A percentile compares a stretch with the other conserved stretches of the same genome.
These are phyloP conservation scores for Bothriochloa decipiens DNA, from an alignment of 176 grass and related monocot genomes.

Conservation along the genomic window DNA sequence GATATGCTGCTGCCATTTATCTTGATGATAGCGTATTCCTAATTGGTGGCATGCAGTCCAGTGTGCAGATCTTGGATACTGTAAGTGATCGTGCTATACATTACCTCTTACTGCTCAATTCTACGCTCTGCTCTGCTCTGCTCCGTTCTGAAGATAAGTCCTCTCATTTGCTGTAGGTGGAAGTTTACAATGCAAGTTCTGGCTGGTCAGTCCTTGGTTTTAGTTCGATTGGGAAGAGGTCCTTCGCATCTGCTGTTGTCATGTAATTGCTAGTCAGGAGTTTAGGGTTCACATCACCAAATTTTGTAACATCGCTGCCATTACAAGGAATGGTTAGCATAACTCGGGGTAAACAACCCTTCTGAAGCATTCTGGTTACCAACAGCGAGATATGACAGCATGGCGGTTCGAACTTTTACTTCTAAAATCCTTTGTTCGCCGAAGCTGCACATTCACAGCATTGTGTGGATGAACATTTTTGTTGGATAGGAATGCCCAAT, in stretches of 20 bases:
- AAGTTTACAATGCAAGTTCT: slow-evolving; percentile 56
- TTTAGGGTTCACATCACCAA: slow-evolving; percentile 22
- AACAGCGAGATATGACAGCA: slow-evolving; percentile 11
- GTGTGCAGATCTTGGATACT: slow-evolving; percentile 57
- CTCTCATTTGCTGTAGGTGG: slow-evolving; percentile 52
- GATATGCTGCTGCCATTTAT: slow-evolving; percentile 62
- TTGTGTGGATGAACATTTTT: background rate
- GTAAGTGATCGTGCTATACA: slow-evolving; percentile 29
- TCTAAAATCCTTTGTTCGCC: background rate
- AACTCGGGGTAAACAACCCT: slow-evolving; percentile 10
- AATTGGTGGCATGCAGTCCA: slow-evolving; percentile 64
- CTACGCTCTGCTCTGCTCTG: slow-evolving; percentile 9
- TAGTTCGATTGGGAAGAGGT: slow-evolving; percentile 71
- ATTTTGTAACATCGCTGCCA: slow-evolving; percentile 5
- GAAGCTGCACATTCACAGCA: background rate
- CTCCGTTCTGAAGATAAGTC: slow-evolving; percentile 26
- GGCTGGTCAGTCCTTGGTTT: slow-evolving; percentile 57
- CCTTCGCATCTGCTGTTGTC: slow-evolving; percentile 66
- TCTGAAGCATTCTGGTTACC: slow-evolving; percentile 10
- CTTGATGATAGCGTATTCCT: slow-evolving; percentile 57
- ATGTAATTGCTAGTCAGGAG: slow-evolving; percentile 35
- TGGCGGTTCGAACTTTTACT: background rate
- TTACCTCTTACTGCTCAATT: background rate
- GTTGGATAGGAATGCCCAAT: background rate
- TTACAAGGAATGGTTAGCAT: slow-evolving; percentile 13